These are phyloP conservation scores for Colletotrichum graminicola DNA, from an alignment of 2,329 filamentous ascomycete species.

Conservation along the genomic window DNA sequence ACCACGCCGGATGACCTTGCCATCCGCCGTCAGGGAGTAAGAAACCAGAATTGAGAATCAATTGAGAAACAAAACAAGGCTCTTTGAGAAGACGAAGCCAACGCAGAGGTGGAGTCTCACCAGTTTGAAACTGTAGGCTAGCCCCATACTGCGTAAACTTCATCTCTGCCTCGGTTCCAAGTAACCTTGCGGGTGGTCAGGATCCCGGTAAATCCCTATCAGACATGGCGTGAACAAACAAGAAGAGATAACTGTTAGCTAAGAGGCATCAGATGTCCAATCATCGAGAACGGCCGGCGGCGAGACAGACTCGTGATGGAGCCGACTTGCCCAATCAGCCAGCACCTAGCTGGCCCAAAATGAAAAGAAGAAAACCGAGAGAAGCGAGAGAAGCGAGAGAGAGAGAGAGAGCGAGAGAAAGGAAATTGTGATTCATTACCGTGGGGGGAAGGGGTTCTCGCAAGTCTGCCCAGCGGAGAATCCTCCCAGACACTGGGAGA, in stretches of 20 bases:
- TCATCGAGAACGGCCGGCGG: constrained; percentile 20
- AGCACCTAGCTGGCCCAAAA: not conserved
- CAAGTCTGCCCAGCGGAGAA: constrained; percentile 9
- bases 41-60: not conserved
- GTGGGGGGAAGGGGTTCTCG: constrained; percentile 17
- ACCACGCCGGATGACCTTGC: constrained; percentile 24
- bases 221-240: constrained; percentile 2
- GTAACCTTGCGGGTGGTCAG: constrained; percentile 18
- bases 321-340: constrained; percentile 24
- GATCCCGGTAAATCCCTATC: constrained; percentile 23
- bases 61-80: not conserved
- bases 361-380: not conserved
- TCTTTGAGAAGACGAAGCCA: not conserved
- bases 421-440: constrained; percentile 28
- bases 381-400: not conserved
- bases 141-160: not conserved
- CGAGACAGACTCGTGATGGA: constrained; percentile 24
- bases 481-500: constrained; percentile 11
- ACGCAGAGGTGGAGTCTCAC: constrained; percentile 25
- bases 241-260: constrained; percentile 31
- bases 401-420: not conserved
- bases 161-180: constrained; percentile 11
- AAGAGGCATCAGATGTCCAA: constrained; percentile 32
- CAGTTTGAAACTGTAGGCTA: constrained; percentile 10
- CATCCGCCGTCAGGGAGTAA: constrained; percentile 5